phyloP scores from a whole-genome alignment of 257 asterid genomes.

The Forsythia suspensa region DNA sequence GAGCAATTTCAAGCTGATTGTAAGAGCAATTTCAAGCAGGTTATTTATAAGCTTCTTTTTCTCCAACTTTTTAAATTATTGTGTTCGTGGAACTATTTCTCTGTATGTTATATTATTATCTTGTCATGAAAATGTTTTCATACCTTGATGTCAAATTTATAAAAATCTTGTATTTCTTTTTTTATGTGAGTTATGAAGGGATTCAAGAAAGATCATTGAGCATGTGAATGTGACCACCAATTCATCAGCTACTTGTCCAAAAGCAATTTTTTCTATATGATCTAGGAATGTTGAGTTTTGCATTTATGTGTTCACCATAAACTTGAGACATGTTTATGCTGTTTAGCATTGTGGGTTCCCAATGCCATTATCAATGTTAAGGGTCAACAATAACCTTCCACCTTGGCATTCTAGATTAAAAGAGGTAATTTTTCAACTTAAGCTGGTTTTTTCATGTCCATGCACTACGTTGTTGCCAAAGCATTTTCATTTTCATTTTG shows the following conservation, averaged over 20 bases:
- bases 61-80: slow-evolving; percentile 1
- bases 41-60: slow-evolving; percentile 3
- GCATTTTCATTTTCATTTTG: too few species aligned
- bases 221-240: not conserved
- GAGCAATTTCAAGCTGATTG: slow-evolving; percentile 84
- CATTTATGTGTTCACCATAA: not conserved
- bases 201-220: not conserved
- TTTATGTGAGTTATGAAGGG: not conserved
- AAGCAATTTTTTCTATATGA: too few species aligned
- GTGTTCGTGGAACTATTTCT: not conserved
- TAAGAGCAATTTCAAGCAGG: slow-evolving; percentile 91
- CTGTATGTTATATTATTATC: not conserved
- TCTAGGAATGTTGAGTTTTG: too few species aligned
- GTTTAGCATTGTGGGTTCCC: slow-evolving; percentile 83
- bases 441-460: slow-evolving; percentile 8
- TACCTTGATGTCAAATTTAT: too few species aligned
- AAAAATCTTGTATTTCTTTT: too few species aligned
- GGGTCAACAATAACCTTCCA: slow-evolving; percentile 97
- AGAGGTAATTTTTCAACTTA: slow-evolving; percentile 54
- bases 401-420: slow-evolving; percentile 89
- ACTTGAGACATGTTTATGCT: not conserved
- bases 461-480: too few species aligned
- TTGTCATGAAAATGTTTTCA: not conserved
- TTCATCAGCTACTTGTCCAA: too few species aligned
- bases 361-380: slow-evolving; percentile 70